A percentile compares a stretch with the other conserved stretches of the same genome.
phyloP scores from a whole-genome alignment of 1,139 yeast species.

The Yamadazyma dushanensis region DNA sequence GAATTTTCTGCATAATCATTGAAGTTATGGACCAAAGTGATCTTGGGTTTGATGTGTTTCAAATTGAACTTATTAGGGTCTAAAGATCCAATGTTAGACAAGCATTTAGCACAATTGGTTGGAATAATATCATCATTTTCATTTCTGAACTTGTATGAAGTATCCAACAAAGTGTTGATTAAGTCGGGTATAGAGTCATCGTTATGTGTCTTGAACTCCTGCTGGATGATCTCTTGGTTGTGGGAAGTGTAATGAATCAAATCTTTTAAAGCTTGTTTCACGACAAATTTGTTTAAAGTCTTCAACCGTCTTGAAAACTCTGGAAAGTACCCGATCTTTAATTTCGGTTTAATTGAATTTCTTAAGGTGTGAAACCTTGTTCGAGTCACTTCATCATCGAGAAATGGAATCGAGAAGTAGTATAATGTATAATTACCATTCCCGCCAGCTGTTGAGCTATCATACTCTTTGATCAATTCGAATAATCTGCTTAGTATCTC shows the following conservation, averaged over 20 bases:
- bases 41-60: slow-evolving; percentile 41
- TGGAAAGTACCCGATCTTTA: slow-evolving; percentile 34
- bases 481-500: slow-evolving; percentile 45
- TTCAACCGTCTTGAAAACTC: slow-evolving; percentile 58
- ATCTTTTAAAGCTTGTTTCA: slow-evolving; percentile 75
- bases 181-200: slow-evolving; percentile 40
- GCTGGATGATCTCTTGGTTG: slow-evolving; percentile 50
- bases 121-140: slow-evolving; percentile 49
- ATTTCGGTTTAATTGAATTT: slow-evolving; percentile 25
- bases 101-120: slow-evolving; percentile 60
- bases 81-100: slow-evolving; percentile 77
- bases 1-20: slow-evolving; percentile 62
- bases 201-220: slow-evolving; percentile 22
- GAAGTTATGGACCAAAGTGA: slow-evolving; percentile 60
- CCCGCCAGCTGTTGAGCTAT: not conserved
- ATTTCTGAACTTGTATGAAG: slow-evolving; percentile 57
- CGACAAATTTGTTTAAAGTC: slow-evolving; percentile 74
- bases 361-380: slow-evolving; percentile 22
- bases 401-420: slow-evolving; percentile 51
- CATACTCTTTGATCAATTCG: slow-evolving; percentile 24
- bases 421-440: slow-evolving; percentile 45
- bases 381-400: slow-evolving; percentile 29
- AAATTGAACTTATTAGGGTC: slow-evolving; percentile 65
- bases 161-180: slow-evolving; percentile 57
- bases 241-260: slow-evolving; percentile 51